Percentiles rank a stretch among this genome's conserved stretches.
Evolutionary conservation across 2,329 filamentous ascomycete genomes (phyloP).

Genomic region (Torrubiella hemipterigena): DNA sequence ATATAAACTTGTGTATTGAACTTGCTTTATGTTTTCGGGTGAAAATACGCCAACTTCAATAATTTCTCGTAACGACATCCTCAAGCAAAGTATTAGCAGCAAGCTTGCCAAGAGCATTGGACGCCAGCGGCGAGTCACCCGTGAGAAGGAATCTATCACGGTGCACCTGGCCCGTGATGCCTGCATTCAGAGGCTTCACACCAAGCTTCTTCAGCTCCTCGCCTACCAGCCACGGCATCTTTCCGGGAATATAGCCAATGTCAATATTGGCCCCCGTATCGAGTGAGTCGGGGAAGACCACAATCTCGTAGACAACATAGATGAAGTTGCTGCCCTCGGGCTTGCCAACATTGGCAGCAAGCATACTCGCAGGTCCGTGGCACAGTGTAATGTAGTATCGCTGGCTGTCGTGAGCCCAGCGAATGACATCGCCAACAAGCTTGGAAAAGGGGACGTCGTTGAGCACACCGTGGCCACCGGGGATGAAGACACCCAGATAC

Average conservation of each 20-base stretch:
- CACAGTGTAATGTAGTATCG: conserved; percentile 8
- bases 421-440: conserved; percentile 10
- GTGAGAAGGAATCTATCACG: conserved; percentile 8
- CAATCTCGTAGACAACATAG: conserved; percentile 10
- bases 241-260: conserved; percentile 11
- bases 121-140: conserved; percentile 11
- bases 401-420: conserved; percentile 9
- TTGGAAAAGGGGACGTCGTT: conserved; percentile 8
- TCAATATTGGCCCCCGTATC: conserved; percentile 9
- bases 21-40: no score
- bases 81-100: conserved; percentile 9
- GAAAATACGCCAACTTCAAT: no score
- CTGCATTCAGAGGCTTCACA: conserved; percentile 7
- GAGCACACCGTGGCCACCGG: conserved; percentile 10
- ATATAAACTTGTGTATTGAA: no score
- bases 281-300: conserved; percentile 10
- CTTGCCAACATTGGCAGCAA: conserved; percentile 9
- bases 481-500: conserved; percentile 10
- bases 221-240: conserved; percentile 11
- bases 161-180: conserved; percentile 9
- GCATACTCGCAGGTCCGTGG: conserved; percentile 9
- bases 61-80: conserved; percentile 6
- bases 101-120: conserved; percentile 9
- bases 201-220: conserved; percentile 7
- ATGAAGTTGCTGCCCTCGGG: conserved; percentile 9